A percentile compares a stretch with the other conserved stretches of the same genome.
phyloP scores from a whole-genome alignment of 2,329 filamentous ascomycete genomes.

The Cephalotrichum gorgonifer region DNA sequence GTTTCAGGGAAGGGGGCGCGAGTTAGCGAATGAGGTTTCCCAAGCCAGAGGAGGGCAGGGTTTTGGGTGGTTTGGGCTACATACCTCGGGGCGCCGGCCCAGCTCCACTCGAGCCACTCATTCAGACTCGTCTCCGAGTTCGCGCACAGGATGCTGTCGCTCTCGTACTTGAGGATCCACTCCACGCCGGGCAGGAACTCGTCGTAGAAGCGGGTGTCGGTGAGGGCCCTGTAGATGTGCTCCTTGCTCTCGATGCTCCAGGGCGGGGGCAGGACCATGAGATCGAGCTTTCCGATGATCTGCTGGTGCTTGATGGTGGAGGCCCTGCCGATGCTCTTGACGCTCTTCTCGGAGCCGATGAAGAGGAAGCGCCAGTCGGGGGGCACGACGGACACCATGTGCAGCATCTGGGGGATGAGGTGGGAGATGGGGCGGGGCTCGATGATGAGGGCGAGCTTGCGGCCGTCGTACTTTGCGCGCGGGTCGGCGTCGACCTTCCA shows the following conservation, averaged over 20 bases:
- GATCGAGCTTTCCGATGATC: conserved; percentile 38
- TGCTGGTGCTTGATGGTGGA: conserved; percentile 37
- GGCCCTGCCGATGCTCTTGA: conserved; percentile 31
- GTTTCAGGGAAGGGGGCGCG: not conserved
- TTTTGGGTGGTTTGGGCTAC: conserved; percentile 5
- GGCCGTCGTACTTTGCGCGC: conserved; percentile 29
- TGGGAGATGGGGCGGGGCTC: conserved; percentile 36
- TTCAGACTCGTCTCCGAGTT: conserved; percentile 40
- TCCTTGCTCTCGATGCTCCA: conserved; percentile 37
- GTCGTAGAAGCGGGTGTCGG: conserved; percentile 41
- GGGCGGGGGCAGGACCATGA: conserved; percentile 35
- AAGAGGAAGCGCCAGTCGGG: conserved; percentile 45
- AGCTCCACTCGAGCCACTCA: conserved; percentile 43
- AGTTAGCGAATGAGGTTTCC: too few relatives aligned
- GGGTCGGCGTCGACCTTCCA: conserved; percentile 22
- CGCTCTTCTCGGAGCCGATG: conserved; percentile 37
- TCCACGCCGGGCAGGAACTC: conserved; percentile 38
- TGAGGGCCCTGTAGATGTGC: conserved; percentile 35
- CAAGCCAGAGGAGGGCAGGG: not conserved
- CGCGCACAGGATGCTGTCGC: conserved; percentile 45
- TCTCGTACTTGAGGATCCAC: conserved; percentile 44
- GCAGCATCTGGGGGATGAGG: conserved; percentile 37
- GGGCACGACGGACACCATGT: conserved; percentile 41
- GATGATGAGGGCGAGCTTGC: conserved; percentile 42
- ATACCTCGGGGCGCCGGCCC: conserved; percentile 41